Evolutionary conservation across 805 yeast species (phyloP).

Genomic region (Zygosaccharomyces kombuchaensis): DNA sequence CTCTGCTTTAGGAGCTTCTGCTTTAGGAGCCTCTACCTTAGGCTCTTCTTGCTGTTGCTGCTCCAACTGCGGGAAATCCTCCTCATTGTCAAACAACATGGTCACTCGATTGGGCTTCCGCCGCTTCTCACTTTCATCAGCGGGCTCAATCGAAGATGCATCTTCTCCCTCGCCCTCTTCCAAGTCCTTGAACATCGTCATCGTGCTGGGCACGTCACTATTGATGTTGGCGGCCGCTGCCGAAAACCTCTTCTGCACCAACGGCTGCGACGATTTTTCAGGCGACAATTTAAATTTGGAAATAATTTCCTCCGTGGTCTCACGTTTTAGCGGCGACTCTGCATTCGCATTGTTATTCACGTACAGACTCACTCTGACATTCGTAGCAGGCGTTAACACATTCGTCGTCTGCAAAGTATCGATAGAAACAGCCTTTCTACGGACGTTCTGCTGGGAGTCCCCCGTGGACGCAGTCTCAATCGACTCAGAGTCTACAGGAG

Average conservation of each 20-base stretch:
- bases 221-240: constrained; percentile 12
- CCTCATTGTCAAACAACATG: constrained; percentile 28
- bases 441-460: constrained; percentile 23
- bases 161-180: constrained; percentile 21
- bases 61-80: constrained; percentile 10
- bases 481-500: constrained; percentile 23
- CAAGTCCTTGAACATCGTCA: constrained; percentile 33
- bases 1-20: too few species aligned
- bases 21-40: background rate
- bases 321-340: constrained; percentile 24
- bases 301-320: constrained; percentile 34
- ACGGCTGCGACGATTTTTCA: constrained; percentile 17
- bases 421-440: constrained; percentile 33
- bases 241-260: constrained; percentile 26
- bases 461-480: constrained; percentile 21
- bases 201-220: constrained; percentile 17
- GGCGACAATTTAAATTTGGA: constrained; percentile 32
- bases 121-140: background rate
- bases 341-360: constrained; percentile 20
- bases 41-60: background rate
- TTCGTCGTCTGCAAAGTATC: constrained; percentile 32
- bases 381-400: constrained; percentile 30
- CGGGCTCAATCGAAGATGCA: background rate
- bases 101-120: constrained; percentile 26
- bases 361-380: constrained; percentile 34